Percentiles rank a stretch among this genome's conserved stretches.
These are phyloP conservation scores for Aureobasidium sp. DNA, from an alignment of 2,329 filamentous ascomycete species.

Conservation along the genomic window DNA sequence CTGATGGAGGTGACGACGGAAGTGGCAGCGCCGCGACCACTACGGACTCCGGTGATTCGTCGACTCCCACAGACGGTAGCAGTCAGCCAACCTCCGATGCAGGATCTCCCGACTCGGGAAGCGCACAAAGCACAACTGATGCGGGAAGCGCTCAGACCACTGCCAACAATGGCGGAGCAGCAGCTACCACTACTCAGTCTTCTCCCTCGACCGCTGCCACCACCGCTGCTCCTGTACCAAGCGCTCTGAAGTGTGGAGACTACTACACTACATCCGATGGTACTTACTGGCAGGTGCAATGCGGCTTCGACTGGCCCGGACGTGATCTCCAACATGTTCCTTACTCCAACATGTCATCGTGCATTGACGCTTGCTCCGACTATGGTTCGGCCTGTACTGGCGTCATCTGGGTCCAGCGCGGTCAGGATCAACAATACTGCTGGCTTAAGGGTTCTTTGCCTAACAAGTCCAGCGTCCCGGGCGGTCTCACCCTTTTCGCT, in stretches of 20 bases:
- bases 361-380: slow-evolving; percentile 11
- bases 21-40: background rate
- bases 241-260: slow-evolving; percentile 9
- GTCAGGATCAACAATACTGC: slow-evolving; percentile 11
- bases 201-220: background rate
- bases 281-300: background rate
- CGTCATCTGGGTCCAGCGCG: slow-evolving; percentile 14
- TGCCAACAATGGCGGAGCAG: background rate
- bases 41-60: background rate
- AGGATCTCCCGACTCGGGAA: background rate
- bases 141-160: background rate
- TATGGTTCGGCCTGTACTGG: background rate
- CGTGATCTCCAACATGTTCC: background rate
- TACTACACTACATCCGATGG: slow-evolving; percentile 9
- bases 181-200: background rate
- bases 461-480: background rate
- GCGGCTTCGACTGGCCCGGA: background rate
- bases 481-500: slow-evolving; percentile 6
- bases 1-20: background rate
- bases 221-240: background rate
- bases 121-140: background rate
- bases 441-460: slow-evolving; percentile 1
- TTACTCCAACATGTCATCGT: slow-evolving; percentile 6
- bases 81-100: background rate
- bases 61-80: background rate